Evolutionary conservation across 495 filamentous ascomycete genomes (phyloP), one percentile per base, ranked within the genome.

Genomic region (Hamigera avellanea): DNA sequence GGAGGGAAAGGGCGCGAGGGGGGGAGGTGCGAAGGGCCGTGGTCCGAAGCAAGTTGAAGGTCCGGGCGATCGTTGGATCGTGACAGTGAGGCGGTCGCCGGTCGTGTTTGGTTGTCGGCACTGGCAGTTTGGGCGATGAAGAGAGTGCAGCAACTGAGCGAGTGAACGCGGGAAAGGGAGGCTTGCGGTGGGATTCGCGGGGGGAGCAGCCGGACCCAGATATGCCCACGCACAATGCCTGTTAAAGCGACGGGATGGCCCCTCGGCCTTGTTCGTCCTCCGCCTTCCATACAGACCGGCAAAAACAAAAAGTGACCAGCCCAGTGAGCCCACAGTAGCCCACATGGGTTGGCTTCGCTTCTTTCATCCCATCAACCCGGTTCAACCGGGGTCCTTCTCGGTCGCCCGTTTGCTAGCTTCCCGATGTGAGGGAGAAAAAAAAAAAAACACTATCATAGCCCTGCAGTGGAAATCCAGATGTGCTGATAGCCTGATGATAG

Each of bases 71-170:
- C 48, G 25, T 26, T 7, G 25, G 39, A 43, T 51, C 39, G 48
- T 36, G 44, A 46, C 42, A 52, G 49, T 52, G 49, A 52, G 49
- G 49, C 49, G 49, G 49, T 46, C 49, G 10, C n/a, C 45, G 45
- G 45, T 46, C 45, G 10, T 30, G 28, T 30, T 30, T 30, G n/a
- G n/a, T n/a, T n/a, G 28, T n/a, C n/a, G 14, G 28, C 12, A 15
- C 14, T 30, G 28, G 28, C n/a, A n/a, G n/a, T n/a, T n/a, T n/a
- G 28, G 12, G n/a, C 10, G 14, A n/a, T 13, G 6, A 30, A 4
- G n/a, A 30, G n/a, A 30, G 28, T 6, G 28, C 12, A 15, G 6
- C 6, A 4, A 6, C 12, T 4, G 12, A 13, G n/a, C 4, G 28
- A 13, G 28, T 9, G 28, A 13, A 15, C 5, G 28, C 5, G n/a